Base-by-base conservation (phyloP, 2,329 filamentous ascomycete genomes). In the Davidsoniella neocaledoniae region DNA sequence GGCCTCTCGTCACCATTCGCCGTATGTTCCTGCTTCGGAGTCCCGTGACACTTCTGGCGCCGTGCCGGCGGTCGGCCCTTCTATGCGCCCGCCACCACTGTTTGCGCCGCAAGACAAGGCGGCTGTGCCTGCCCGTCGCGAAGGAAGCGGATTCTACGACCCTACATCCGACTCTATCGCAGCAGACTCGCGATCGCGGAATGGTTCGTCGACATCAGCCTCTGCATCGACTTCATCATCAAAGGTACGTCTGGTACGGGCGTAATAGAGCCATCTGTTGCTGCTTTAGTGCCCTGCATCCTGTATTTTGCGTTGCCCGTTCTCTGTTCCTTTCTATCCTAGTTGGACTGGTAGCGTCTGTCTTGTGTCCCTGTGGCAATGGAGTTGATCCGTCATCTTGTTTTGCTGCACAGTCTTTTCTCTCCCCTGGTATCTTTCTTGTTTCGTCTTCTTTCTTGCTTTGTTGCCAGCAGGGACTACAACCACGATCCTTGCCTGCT, bases 131-230 rank as follows among this genome's bases (percentile, higher is more conserved):
- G 17, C 40, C 16, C 68, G 58, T 58, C 64, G 49, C 42, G 59
- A 61, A 14, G 60, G 63, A 50, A 63, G 69, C 57, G 67, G 68
- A 60, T 73, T 71, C 62, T 75, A 75, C 63, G 72, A 75, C 56
- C 71, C 71, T 14, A 68, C 68, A 41, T 71, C 68, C 41, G 72
- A 75, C 62, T 67, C 66, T 53, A 68, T 65, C 54, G 60, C 67
- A 56, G 69, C 67, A 52, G 70, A 73, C 58, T 56, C 61, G 37
- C 58, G 57, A 40, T 65, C 68, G 57, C 71, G 69, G 68, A 67
- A 67, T 57, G 61, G 66, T 57, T 63, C 65, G 55, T 65, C 29
- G 29, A 12, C 29, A 33, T 12, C 29, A 9, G 29, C 12, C 29
- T 33, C 29, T 33, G 29, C 29, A 2, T 33, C 12, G 8, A 23